phyloP scores from a whole-genome alignment of 306 rosid species.

The Vigna trinervia region DNA sequence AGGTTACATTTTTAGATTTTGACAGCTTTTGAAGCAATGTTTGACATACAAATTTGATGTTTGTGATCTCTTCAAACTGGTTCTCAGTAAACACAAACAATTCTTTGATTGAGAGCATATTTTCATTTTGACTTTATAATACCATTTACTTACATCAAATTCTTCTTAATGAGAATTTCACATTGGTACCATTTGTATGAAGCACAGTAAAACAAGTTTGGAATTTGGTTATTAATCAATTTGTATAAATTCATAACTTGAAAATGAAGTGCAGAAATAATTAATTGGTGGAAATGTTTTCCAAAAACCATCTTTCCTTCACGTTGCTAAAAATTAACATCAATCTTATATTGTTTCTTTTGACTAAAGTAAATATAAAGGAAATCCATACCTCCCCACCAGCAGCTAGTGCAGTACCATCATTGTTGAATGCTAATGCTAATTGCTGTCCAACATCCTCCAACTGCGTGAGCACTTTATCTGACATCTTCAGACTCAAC shows the following conservation, averaged over 20 bases:
- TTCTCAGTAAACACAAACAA: constrained; percentile 17
- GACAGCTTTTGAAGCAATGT: constrained; percentile 27
- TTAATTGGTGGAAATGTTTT: constrained; percentile 23
- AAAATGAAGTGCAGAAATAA: constrained; percentile 26
- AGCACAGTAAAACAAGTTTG: background rate
- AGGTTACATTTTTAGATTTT: constrained; percentile 27
- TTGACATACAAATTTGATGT: constrained; percentile 9
- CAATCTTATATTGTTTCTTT: constrained; percentile 10
- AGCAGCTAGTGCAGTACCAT: constrained; percentile 78
- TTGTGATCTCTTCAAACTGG: constrained; percentile 17
- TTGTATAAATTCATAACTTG: constrained; percentile 18
- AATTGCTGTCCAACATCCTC: constrained; percentile 79
- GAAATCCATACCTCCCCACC: constrained; percentile 81
- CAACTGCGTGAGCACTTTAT: constrained; percentile 58
- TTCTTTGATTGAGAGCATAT: constrained; percentile 9
- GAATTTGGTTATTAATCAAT: constrained; percentile 26
- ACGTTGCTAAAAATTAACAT: constrained; percentile 18
- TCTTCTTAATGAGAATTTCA: background rate
- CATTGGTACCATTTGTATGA: background rate
- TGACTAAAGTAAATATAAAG: constrained; percentile 29
- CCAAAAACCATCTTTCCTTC: constrained; percentile 12
- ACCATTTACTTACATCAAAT: constrained; percentile 16
- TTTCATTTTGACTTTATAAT: constrained; percentile 22
- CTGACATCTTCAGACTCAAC: constrained; percentile 60
- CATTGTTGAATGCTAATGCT: constrained; percentile 74